Evolutionary conservation across 805 yeast species (phyloP), one percentile per base, ranked within the genome.

Genomic region (Ogataea haglerorum): DNA sequence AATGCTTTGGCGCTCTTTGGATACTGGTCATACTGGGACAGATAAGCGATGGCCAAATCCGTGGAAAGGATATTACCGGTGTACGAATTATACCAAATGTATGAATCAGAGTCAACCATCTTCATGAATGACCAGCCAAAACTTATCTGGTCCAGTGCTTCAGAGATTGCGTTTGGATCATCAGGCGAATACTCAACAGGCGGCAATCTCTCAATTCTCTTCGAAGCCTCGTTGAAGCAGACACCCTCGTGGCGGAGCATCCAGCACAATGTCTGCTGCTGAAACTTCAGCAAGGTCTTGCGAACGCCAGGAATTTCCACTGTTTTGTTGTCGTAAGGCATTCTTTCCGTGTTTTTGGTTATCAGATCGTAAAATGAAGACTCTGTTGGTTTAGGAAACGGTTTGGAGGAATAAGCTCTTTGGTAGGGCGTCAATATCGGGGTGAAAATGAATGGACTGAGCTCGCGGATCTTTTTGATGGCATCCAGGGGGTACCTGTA

Each of bases 181-280:
- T 42, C 34, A 21, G 30, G 30, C 2, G 15, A 36, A 23, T 18
- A 30, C 6, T 46, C 34, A 36, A 61, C 54, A 5, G 63, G 45
- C 1, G 57, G 56, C 0, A 52, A 30, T 3, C 45, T 40, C 10
- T 47, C 46, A 13, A 64, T 61, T 5, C 7, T n/a, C 9, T 23
- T 16, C 5, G 32, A 16, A 1, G 47, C 34, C 24, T 52, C 48
- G 43, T 68, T 58, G 40, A 68, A 70, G 9, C 30, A 21, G 4
- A 68, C 69, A 30, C 75, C 69, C 53, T 81, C 88, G 44, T 65
- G 69, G 0, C 59, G 46, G 4, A 81, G 58, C 52, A 80, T 60
- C 88, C 88, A 81, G 13, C 63, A 57, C 2, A 81, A 68, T 2
- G 84, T 70, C 30, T 68, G 71, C 4, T 64, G 65, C 54, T 81